Evolutionary conservation across 2,329 filamentous ascomycete genomes (phyloP).

Genomic region (Pseudogymnoascus sp.): DNA sequence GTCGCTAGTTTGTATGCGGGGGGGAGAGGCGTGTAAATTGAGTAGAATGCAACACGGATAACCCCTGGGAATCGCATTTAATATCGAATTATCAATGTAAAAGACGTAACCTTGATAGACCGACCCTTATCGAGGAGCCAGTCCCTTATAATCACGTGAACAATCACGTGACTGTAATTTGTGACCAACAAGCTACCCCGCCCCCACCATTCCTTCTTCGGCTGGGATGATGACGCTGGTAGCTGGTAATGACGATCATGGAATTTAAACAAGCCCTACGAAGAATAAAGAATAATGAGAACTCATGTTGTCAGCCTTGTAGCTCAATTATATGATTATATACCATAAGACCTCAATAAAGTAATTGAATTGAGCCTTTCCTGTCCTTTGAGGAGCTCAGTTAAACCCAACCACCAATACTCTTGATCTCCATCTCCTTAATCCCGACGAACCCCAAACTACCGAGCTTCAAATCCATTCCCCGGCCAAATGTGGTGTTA

Average conservation of each 20-base stretch:
- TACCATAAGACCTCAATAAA: background rate
- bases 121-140: background rate
- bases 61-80: background rate
- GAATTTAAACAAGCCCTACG: background rate
- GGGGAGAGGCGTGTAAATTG: background rate
- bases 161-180: no score
- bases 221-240: background rate
- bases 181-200: background rate
- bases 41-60: background rate
- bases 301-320: background rate
- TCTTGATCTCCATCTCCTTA: background rate
- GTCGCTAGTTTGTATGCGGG: background rate
- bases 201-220: background rate
- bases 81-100: background rate
- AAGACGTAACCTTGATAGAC: background rate
- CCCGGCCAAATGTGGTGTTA: background rate
- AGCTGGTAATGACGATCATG: background rate
- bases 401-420: background rate
- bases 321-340: background rate
- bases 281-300: background rate
- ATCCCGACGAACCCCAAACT: background rate
- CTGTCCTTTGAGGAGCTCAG: background rate
- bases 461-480: background rate
- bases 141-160: background rate
- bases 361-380: background rate